Evolutionary conservation across 768 basidiomycete genomes (phyloP).

Genomic region (Coprinopsis marcescibilis): DNA sequence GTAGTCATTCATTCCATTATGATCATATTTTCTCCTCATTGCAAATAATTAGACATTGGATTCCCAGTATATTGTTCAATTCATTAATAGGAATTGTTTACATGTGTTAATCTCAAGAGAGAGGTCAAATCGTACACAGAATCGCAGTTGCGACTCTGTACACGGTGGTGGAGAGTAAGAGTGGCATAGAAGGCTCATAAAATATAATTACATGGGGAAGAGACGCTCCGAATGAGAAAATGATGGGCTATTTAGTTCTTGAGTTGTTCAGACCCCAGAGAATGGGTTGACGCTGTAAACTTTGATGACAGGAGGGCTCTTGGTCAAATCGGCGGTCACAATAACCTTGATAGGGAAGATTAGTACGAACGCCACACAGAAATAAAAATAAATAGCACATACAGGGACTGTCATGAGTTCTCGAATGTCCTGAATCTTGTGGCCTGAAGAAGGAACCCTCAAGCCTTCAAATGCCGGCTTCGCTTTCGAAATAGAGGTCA

Average conservation of each 20-base stretch:
- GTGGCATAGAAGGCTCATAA: too few relatives aligned
- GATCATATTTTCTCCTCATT: too few relatives aligned
- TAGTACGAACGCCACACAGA: constrained; percentile 4
- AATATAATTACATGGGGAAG: too few relatives aligned
- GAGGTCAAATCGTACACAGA: too few relatives aligned
- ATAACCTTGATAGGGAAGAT: constrained; percentile 57
- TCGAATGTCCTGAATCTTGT: constrained; percentile 91
- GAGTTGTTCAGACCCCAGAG: constrained; percentile 7
- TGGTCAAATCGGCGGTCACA: constrained; percentile 90
- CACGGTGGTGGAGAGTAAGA: too few relatives aligned
- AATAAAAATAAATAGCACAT: constrained; percentile 27
- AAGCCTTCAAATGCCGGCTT: constrained; percentile 83
- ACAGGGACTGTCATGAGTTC: constrained; percentile 94
- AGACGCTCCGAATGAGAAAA: not conserved
- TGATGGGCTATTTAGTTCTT: not conserved
- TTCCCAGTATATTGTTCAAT: too few relatives aligned
- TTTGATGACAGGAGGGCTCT: constrained; percentile 95
- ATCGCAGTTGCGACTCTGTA: too few relatives aligned
- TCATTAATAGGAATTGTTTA: too few relatives aligned
- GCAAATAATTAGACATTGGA: too few relatives aligned
- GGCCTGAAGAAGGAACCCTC: constrained; percentile 65
- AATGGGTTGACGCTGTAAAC: constrained; percentile 95
- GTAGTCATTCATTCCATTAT: too few relatives aligned
- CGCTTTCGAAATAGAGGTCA: constrained; percentile 68
- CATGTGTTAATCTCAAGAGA: too few relatives aligned